Conservation (phyloP, 108 stramenopile genomes). For the Pseudonitzschia multiseries region DNA sequence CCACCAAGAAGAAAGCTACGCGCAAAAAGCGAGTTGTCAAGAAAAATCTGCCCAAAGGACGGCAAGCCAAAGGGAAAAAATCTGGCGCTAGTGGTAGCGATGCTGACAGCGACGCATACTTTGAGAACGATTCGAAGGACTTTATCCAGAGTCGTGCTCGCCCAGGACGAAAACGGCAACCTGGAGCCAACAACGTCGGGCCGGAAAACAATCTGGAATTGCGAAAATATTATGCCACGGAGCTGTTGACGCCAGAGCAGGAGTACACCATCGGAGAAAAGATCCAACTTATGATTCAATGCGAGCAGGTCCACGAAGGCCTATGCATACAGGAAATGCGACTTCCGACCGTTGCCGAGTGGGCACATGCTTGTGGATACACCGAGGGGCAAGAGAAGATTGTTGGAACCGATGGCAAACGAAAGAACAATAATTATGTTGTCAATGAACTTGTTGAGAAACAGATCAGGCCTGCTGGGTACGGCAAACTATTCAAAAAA, state of each 20-base stretch:
- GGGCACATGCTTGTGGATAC: slow-evolving; percentile 81
- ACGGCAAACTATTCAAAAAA: slow-evolving; percentile 54
- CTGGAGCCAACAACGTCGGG: not conserved
- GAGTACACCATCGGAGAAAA: slow-evolving; percentile 76
- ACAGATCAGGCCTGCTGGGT: slow-evolving; percentile 56
- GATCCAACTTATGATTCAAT: slow-evolving; percentile 73
- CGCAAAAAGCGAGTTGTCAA: slow-evolving; percentile 25
- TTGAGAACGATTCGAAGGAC: not conserved
- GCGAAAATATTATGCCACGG: slow-evolving; percentile 73
- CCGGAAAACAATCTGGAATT: slow-evolving; percentile 42
- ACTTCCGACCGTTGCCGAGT: slow-evolving; percentile 72
- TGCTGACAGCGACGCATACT: slow-evolving; percentile 9
- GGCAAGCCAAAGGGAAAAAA: not conserved
- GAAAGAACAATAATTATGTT: slow-evolving; percentile 17
- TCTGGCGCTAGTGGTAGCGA: not conserved
- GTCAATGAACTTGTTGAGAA: slow-evolving; percentile 45
- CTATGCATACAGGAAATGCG: slow-evolving; percentile 43
- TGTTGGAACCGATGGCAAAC: not conserved
- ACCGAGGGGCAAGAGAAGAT: not conserved
- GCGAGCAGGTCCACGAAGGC: slow-evolving; percentile 81
- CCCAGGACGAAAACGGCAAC: slow-evolving; percentile 4
- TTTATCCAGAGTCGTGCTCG: not conserved
- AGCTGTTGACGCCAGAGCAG: slow-evolving; percentile 66
- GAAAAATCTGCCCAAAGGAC: slow-evolving; percentile 36
- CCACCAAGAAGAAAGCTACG: not conserved